These are phyloP conservation scores for Magnolia sinica DNA, from an alignment of 164 flowering plant genomes.

Conservation along the genomic window DNA sequence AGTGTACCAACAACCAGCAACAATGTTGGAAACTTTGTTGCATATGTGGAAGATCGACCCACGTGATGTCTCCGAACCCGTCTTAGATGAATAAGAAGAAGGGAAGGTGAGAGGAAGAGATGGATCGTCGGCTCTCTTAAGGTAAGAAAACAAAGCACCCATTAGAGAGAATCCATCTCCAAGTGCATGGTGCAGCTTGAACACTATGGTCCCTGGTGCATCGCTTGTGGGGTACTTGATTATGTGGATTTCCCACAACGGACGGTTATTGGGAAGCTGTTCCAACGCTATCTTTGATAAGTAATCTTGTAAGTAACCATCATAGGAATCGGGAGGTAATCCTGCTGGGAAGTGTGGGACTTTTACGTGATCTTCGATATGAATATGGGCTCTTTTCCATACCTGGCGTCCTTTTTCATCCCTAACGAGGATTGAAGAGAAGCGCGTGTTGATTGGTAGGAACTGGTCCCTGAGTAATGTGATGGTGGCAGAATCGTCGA, in stretches of 20 bases:
- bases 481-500: background rate
- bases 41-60: background rate
- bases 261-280: slow-evolving; percentile 2
- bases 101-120: slow-evolving; percentile 52
- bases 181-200: slow-evolving; percentile 65
- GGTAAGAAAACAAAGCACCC: slow-evolving; percentile 59
- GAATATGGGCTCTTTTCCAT: slow-evolving; percentile 16
- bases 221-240: background rate
- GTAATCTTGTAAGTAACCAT: slow-evolving; percentile 8
- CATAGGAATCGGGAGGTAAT: slow-evolving; percentile 2
- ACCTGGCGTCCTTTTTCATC: slow-evolving; percentile 5
- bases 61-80: background rate
- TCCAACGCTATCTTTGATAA: slow-evolving; percentile 12
- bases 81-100: background rate
- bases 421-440: slow-evolving; percentile 6
- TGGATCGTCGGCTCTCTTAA: slow-evolving; percentile 51
- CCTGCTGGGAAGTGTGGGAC: slow-evolving; percentile 14
- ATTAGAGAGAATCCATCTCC: slow-evolving; percentile 72
- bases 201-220: slow-evolving; percentile 14
- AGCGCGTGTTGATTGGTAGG: slow-evolving; percentile 4
- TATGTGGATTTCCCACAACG: slow-evolving; percentile 4
- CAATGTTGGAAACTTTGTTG: background rate
- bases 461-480: background rate
- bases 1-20: slow-evolving; percentile 15
- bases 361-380: background rate